Base-by-base conservation (phyloP, 1,284 basidiomycete genomes). In the Calocybe gambosa region DNA sequence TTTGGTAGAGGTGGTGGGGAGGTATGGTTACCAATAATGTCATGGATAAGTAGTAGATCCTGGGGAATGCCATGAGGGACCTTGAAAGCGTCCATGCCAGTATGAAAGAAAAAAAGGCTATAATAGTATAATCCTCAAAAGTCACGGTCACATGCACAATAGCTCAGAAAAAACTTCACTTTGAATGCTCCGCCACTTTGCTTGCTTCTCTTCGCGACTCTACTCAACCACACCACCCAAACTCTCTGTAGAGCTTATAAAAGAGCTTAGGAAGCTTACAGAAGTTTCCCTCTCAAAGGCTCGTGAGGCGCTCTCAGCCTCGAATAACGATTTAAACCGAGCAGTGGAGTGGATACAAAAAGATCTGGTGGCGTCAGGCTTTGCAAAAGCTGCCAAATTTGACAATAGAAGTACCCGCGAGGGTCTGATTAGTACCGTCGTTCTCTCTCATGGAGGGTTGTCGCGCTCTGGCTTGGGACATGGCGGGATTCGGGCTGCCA, bases 241-340 rank as follows among this genome's bases (percentile, higher is more conserved):
- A 64, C 73, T 41, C 66, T 64, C 83, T 25, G 71, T 89, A 46
- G 82, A 86, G 52, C 82, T 93, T 52, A 86, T 98, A 51, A 86
- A 88, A 1, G 82, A 92, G 64, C 78, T 98, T 28, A 83, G 94
- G 48, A 89, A 87, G 67, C 74, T 74, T 50, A 86, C 82, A 3
- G 80, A 85, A 55, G 90, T 89, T 43, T 89, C 89, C 10, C 82
- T 96, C 58, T 74, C 82, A 39, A 92, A 93, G 69, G 94, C 93
- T 39, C 82, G 87, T 42, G 89, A 95, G 64, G 93, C 94, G 1
- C 83, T 97, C 46, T 64, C 71, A 42, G 80, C 82, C 20, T 77
- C 81, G 28, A 78, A 84, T 59, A 87, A 91, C 69, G 80, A 93
- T 65, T 63, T 96, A 47, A 62, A 77, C 5, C 75, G 67, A 6